Evolutionary conservation across 2,329 filamentous ascomycete genomes (phyloP).

Genomic region (Talaromyces sp.): DNA sequence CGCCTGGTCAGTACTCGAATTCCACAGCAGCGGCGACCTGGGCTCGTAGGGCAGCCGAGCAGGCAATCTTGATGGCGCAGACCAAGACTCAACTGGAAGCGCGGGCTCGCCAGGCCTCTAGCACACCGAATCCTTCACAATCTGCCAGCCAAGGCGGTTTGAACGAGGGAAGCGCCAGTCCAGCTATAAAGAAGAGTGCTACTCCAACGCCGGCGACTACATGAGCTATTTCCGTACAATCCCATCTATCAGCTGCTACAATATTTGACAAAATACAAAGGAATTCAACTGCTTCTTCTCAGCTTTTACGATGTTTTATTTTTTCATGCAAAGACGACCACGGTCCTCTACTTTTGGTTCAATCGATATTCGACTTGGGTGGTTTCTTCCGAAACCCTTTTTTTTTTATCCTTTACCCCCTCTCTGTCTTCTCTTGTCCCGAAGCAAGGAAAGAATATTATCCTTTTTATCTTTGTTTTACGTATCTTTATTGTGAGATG

Average conservation of each 20-base stretch:
- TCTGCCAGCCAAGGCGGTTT: conserved; percentile 11
- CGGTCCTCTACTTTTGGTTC: neutral
- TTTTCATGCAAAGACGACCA: neutral
- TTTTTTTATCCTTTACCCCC: neutral
- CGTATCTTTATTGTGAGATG: neutral
- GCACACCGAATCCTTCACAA: conserved; percentile 28
- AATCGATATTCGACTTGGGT: neutral
- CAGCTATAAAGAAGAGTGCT: conserved; percentile 18
- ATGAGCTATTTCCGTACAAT: neutral
- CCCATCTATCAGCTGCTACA: neutral
- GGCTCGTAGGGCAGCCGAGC: conserved; percentile 35
- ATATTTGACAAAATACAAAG: neutral
- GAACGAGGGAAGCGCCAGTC: conserved; percentile 29
- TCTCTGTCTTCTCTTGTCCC: neutral
- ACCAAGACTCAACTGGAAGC: conserved; percentile 2
- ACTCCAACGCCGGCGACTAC: conserved; percentile 11
- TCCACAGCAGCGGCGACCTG: conserved; percentile 31
- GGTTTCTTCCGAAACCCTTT: neutral
- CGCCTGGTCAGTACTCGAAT: conserved; percentile 25
- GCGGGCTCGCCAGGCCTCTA: conserved; percentile 24
- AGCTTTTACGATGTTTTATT: neutral
- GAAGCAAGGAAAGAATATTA: neutral
- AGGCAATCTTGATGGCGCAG: conserved; percentile 34
- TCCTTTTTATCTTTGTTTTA: neutral
- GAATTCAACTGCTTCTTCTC: neutral